Conservation (phyloP, 768 basidiomycete species). For the Crassisporium funariophilum region DNA sequence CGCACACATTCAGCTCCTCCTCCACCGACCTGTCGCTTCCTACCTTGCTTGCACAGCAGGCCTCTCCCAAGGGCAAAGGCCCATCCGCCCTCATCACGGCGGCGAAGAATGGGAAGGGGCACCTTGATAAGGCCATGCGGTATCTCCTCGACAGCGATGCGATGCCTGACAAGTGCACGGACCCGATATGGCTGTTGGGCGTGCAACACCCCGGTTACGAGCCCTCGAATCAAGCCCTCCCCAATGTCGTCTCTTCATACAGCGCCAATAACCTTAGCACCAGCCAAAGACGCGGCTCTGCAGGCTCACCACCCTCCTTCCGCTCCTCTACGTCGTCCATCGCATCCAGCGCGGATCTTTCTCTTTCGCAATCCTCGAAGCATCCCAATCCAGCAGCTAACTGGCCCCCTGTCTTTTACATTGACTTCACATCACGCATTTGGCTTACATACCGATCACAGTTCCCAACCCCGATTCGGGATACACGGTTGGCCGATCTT, state of each 20-base stretch:
- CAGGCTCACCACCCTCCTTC: slow-evolving; percentile 43
- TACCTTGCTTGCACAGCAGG: slow-evolving; percentile 50
- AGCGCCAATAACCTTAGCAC: neutral
- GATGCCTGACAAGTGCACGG: slow-evolving; percentile 76
- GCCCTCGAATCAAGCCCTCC: slow-evolving; percentile 26
- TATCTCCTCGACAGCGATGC: slow-evolving; percentile 92
- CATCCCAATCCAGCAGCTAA: slow-evolving; percentile 44
- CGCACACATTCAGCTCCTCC: slow-evolving; percentile 74
- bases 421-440: slow-evolving; percentile 84
- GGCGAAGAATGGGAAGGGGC: slow-evolving; percentile 73
- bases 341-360: slow-evolving; percentile 22
- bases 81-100: slow-evolving; percentile 59
- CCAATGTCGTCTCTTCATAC: neutral
- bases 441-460: slow-evolving; percentile 94
- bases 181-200: slow-evolving; percentile 90
- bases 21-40: slow-evolving; percentile 74
- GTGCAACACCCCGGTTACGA: slow-evolving; percentile 80
- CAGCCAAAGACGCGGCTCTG: slow-evolving; percentile 21
- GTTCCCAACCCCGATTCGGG: slow-evolving; percentile 73
- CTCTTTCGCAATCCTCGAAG: slow-evolving; percentile 24
- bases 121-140: slow-evolving; percentile 81
- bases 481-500: slow-evolving; percentile 47
- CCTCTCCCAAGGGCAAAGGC: slow-evolving; percentile 28
- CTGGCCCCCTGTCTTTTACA: slow-evolving; percentile 85
- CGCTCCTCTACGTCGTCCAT: slow-evolving; percentile 43